These are phyloP conservation scores for Herpetomonas muscarum DNA, from an alignment of 208 protist species.

Conservation along the genomic window DNA sequence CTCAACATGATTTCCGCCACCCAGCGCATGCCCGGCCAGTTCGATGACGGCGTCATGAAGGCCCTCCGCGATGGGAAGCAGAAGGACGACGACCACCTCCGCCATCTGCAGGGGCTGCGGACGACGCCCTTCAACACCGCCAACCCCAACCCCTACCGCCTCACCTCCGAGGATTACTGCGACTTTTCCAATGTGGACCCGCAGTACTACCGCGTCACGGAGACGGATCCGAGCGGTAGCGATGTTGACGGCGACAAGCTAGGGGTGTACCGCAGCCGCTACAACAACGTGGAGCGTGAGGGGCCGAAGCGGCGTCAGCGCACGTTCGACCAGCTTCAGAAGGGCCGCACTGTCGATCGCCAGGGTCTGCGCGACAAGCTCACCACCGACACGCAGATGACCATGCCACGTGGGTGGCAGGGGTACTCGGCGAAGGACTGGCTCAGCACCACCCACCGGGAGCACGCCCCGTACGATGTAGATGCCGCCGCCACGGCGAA, in stretches of 20 bases:
- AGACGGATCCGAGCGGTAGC: conserved; percentile 26
- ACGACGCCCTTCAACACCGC: conserved; percentile 35
- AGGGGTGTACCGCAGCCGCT: conserved; percentile 82
- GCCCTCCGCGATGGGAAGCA: conserved; percentile 43
- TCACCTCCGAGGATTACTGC: conserved; percentile 88
- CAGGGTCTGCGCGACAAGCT: conserved; percentile 41
- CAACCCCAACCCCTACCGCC: conserved; percentile 55
- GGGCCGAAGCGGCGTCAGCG: conserved; percentile 61
- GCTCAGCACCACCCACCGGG: conserved; percentile 82
- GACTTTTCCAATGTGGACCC: conserved; percentile 75
- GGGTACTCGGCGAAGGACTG: conserved; percentile 68
- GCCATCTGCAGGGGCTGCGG: conserved; percentile 39
- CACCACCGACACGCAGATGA: conserved; percentile 26
- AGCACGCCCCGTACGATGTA: conserved; percentile 73
- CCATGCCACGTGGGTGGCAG: conserved; percentile 64
- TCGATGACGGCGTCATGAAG: conserved; percentile 59
- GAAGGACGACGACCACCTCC: conserved; percentile 31
- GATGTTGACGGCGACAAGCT: conserved; percentile 12
- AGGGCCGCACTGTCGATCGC: conserved; percentile 48
- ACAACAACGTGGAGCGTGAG: conserved; percentile 83
- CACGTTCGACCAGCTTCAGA: conserved; percentile 45
- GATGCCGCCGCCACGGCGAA: conserved; percentile 51
- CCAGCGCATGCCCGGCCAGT: conserved; percentile 54
- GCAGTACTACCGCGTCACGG: conserved; percentile 60
- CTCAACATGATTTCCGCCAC: conserved; percentile 57